phyloP scores from a whole-genome alignment of 805 yeast species.

The Teunomyces stri region DNA sequence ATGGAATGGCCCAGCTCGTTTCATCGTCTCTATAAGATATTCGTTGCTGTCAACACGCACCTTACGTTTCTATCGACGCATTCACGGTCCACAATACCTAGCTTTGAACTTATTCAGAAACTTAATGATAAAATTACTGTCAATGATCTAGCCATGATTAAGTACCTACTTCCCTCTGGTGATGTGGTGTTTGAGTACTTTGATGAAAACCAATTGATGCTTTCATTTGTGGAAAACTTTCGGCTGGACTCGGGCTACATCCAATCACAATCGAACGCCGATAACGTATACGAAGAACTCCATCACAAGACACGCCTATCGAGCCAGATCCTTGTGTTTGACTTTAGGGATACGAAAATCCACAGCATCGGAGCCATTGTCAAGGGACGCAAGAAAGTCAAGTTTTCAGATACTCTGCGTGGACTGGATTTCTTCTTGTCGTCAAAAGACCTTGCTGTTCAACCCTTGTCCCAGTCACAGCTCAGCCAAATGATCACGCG shows the following conservation, averaged over 20 bases:
- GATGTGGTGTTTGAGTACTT: constrained; percentile 66
- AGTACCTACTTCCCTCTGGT: constrained; percentile 63
- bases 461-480: constrained; percentile 52
- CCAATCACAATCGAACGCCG: constrained; percentile 28
- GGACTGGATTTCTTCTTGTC: constrained; percentile 24
- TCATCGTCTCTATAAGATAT: constrained; percentile 12
- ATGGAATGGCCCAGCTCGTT: constrained; percentile 7
- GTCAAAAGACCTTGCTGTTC: constrained; percentile 45
- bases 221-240: constrained; percentile 44
- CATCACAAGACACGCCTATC: constrained; percentile 29
- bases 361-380: constrained; percentile 40
- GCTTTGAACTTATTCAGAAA: constrained; percentile 27
- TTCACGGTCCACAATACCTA: constrained; percentile 32
- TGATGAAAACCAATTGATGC: constrained; percentile 66
- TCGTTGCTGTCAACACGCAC: constrained; percentile 35
- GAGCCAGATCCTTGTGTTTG: constrained; percentile 65
- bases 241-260: constrained; percentile 25
- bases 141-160: constrained; percentile 64
- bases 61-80: constrained; percentile 39
- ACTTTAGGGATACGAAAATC: constrained; percentile 69
- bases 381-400: constrained; percentile 23
- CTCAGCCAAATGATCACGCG: constrained; percentile 59
- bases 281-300: constrained; percentile 55
- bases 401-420: constrained; percentile 9
- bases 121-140: constrained; percentile 30